Conservation (phyloP, 176 grass and related monocot species). For the Phoenix dactylifera region DNA sequence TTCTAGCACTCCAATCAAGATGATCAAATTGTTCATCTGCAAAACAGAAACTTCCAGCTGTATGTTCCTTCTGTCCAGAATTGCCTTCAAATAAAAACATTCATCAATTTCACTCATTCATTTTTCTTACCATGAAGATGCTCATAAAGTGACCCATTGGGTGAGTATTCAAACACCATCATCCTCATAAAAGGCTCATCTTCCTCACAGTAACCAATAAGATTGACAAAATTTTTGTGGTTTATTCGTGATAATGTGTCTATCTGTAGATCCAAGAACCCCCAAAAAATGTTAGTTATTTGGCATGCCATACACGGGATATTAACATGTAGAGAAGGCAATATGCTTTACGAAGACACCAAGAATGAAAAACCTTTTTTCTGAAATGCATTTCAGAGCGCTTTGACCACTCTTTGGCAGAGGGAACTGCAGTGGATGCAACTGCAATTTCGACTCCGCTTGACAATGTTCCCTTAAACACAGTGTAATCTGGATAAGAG, state of each 20-base stretch:
- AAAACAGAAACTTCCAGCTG: slow-evolving; percentile 15
- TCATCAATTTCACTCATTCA: not conserved
- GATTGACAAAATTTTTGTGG: slow-evolving; percentile 96
- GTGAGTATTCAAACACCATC: slow-evolving; percentile 94
- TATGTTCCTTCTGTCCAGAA: slow-evolving; percentile 9
- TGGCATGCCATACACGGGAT: not conserved
- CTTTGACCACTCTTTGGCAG: slow-evolving; percentile 75
- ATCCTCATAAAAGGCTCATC: slow-evolving; percentile 96
- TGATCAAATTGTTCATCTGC: slow-evolving; percentile 90
- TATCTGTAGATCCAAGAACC: slow-evolving; percentile 50
- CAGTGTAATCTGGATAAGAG: slow-evolving; percentile 64
- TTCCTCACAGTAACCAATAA: slow-evolving; percentile 90
- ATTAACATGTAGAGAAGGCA: not conserved
- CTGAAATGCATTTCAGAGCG: slow-evolving; percentile 65
- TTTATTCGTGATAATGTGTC: slow-evolving; percentile 83
- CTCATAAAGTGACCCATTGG: slow-evolving; percentile 82
- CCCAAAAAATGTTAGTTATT: not conserved
- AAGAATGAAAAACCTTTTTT: slow-evolving; percentile 62
- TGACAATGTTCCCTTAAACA: slow-evolving; percentile 96
- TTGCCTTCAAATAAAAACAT: no score
- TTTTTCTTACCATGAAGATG: slow-evolving; percentile 74
- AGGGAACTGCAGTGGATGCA: slow-evolving; percentile 52
- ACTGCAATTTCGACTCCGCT: slow-evolving; percentile 95
- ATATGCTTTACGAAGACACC: not conserved
- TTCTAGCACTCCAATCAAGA: slow-evolving; percentile 83